Base-by-base conservation (phyloP, 306 rosid species). In the Parietaria judaica region DNA sequence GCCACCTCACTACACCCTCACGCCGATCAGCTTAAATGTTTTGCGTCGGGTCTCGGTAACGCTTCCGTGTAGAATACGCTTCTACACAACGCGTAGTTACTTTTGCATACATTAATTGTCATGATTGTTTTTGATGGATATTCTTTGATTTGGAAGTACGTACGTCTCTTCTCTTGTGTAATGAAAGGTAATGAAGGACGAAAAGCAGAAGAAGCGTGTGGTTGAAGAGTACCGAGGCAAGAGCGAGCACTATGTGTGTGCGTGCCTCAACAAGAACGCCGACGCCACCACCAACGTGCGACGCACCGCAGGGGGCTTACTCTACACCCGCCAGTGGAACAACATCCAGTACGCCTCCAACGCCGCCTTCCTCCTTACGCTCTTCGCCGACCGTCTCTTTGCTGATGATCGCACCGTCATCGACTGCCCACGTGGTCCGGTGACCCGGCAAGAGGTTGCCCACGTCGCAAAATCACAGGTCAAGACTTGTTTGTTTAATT, bases 251-350 rank as follows among this genome's bases (percentile, higher is more conserved):
- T 90, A 84, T 36, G 65, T 90, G 0, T 90, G 97, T 17, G 79
- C 80, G 4, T 86, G 94, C 62, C 90, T 90, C 1, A 61, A 79
- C 78, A 69, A 58, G 54, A 70, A 79, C 92, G 45, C 6, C 45
- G 9, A 41, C 45, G 84, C 71, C 34, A 36, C 0, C 1, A 69
- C 62, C 36, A 90, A 84, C 59, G 82, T 86, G 77, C 74, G 63
- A 9, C 89, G 81, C 78, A 86, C 97, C 71, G 94, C 94, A 51
- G 97, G 76, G 0, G 97, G 97, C 14, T 68, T 90, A 74, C 64
- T 90, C 37, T 90, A 76, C 60, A 51, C 68, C 67, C 95, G 97
- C 52, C 75, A 79, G 60, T 89, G 96, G 96, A 89, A 89, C 79
- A 89, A 86, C 82, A 80, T 89, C 78, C 96, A 86, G 5, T 86